Percentiles rank a stretch among this genome's conserved stretches.
Conservation (phyloP, 208 protist genomes). For the Acanthamoeba lenticulata region DNA sequence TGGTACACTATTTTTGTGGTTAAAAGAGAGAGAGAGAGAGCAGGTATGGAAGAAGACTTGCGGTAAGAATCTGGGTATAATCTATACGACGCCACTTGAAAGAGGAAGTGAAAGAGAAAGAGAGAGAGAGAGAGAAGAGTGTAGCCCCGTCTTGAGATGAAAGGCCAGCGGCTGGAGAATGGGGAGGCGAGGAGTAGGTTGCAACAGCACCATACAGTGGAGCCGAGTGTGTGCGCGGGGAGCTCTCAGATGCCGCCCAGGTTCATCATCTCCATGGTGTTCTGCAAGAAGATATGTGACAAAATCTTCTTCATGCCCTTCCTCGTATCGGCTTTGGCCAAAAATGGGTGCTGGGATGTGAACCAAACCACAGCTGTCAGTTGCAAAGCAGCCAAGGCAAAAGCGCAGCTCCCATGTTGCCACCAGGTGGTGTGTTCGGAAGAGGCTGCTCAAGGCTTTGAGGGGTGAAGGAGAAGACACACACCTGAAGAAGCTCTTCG, state of each 20-base stretch:
- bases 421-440: too few relatives aligned
- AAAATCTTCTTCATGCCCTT: conserved; percentile 78
- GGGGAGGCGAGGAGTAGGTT: neutral
- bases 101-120: neutral
- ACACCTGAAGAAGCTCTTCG: conserved; percentile 40
- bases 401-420: too few relatives aligned
- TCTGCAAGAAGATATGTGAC: conserved; percentile 73
- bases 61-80: too few relatives aligned
- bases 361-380: neutral
- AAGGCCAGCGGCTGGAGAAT: neutral
- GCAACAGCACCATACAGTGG: neutral
- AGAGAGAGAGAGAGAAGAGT: neutral
- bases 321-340: conserved; percentile 70
- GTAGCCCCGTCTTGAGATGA: neutral
- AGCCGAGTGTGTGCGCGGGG: neutral
- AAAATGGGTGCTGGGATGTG: conserved; percentile 74
- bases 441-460: too few relatives aligned
- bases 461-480: neutral
- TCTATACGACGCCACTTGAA: too few relatives aligned
- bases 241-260: conserved; percentile 60
- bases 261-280: conserved; percentile 70
- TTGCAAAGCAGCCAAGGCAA: too few relatives aligned
- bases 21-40: too few relatives aligned
- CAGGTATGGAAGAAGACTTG: too few relatives aligned
- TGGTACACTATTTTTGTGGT: too few relatives aligned